Evolutionary conservation across 495 filamentous ascomycete genomes (phyloP), one percentile per base, ranked within the genome.

Genomic region (Haplographium delicatum): DNA sequence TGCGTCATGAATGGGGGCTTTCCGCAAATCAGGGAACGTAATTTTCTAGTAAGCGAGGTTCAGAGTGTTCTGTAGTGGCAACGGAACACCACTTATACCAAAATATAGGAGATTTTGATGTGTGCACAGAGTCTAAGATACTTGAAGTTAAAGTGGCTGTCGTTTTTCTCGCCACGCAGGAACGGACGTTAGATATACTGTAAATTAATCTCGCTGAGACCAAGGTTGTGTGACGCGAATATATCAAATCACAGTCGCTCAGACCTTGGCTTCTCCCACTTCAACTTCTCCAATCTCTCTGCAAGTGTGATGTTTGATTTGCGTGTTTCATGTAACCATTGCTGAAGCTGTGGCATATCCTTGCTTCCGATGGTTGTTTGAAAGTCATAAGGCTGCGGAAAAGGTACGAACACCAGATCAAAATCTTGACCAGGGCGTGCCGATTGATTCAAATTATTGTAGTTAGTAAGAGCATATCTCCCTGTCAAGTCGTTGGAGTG

Each of bases 201-300:
- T 35, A 35, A 4, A 35, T 11, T 4, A 35, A 35, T 13, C 28
- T 31, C 6, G 28, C 6, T 31, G 28, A 31, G 28, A n/a, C n/a
- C n/a, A n/a, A n/a, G n/a, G n/a, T n/a, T n/a, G n/a, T n/a, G n/a
- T n/a, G n/a, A n/a, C n/a, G n/a, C n/a, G n/a, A n/a, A n/a, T n/a
- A n/a, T n/a, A 43, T 23, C 11, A 50, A 6, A 4, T 23, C 35
- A 38, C 13, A 38, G 16, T 9, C 20, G 6, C 18, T 48, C 8
- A 16, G 25, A 10, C 20, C 39, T 44, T 15, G 13, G 5, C 25
- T 13, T 26, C 24, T 53, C 50, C 42, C 41, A 53, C 10, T 28
- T 40, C 23, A 4, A 16, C 42, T 40, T 53, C 22, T 46, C 50
- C 30, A 53, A 23, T 16, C 25, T 45, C 33, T 53, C 50, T 16